Evolutionary conservation across 169 alveolate species (phyloP), one percentile per base, ranked within the genome.

Genomic region (Cryptosporidium ryanae): DNA sequence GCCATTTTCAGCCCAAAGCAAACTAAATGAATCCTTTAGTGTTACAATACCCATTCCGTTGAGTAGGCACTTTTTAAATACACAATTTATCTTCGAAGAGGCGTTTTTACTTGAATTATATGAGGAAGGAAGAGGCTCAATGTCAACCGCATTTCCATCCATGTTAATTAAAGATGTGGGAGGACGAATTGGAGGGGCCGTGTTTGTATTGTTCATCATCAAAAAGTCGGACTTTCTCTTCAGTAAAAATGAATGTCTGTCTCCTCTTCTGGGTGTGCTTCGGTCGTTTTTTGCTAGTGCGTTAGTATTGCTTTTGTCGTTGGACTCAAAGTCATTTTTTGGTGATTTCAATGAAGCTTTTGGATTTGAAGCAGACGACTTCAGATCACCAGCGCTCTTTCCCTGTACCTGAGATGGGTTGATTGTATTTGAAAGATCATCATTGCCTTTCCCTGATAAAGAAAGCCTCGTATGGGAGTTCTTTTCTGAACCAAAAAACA

Each of bases 1-100:
- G 8, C 99, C 99, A 84, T 96, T 95, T 64, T 93, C 97, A 29
- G 97, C 97, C 98, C 99, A 97, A 81, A 94, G 90, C 65, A 90
- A 82, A 84, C 93, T 94, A 90, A 95, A 91, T 65, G 91, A 84
- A 66, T 89, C 93, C 84, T 93, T 92, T 50, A 91, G 25, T 12
- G 87, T 76, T 0, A 76, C 87, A 27, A 61, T 65, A 18, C 76
- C 87, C 87, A 76, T 76, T 15, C 87, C 87, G 46, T 76, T 76
- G 17, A 38, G 25, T 52, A 76, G 25, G 44, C 87, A 76, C 1
- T 46, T 43, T 27, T 55, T 76, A 17, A 76, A 76, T 13, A 25
- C 32, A 50, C 21, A 46, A 31, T 25, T 27, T 21, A 25, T 21
- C 8, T 1, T 25, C 7, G 66, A 21, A 21, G 6, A 15, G 5